phyloP scores from a whole-genome alignment of 129 eudicot genomes.

The Mikania micrantha region DNA sequence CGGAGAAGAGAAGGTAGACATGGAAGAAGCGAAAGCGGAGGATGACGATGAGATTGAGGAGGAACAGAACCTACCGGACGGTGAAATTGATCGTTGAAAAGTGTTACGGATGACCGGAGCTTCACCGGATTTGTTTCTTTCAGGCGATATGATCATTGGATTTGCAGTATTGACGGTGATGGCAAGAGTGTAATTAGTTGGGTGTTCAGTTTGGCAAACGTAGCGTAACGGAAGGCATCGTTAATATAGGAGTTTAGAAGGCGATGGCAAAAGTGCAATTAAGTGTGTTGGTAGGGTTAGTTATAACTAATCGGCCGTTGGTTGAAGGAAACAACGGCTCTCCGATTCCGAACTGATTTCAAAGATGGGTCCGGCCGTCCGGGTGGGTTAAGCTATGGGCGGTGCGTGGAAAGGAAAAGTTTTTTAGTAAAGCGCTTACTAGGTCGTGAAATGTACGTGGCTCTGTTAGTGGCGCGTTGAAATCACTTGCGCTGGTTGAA shows the following conservation, averaged over 20 bases:
- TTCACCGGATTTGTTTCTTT: neutral
- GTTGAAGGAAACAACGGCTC: neutral
- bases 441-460: neutral
- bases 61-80: slow-evolving; percentile 3
- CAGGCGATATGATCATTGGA: neutral
- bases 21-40: neutral
- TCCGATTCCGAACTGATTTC: neutral
- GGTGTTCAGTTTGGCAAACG: slow-evolving; percentile 1
- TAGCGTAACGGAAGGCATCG: neutral
- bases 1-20: neutral
- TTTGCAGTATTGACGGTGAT: neutral
- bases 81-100: neutral
- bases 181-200: neutral
- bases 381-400: slow-evolving; percentile 6
- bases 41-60: neutral
- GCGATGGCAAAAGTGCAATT: neutral
- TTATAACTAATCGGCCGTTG: neutral
- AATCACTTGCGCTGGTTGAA: neutral
- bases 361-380: neutral
- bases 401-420: neutral
- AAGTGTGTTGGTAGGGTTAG: neutral
- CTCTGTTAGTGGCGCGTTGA: neutral
- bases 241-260: neutral
- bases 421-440: neutral
- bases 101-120: neutral